Base-by-base conservation (phyloP, 306 rosid species). In the Ochetophila trinervis region DNA sequence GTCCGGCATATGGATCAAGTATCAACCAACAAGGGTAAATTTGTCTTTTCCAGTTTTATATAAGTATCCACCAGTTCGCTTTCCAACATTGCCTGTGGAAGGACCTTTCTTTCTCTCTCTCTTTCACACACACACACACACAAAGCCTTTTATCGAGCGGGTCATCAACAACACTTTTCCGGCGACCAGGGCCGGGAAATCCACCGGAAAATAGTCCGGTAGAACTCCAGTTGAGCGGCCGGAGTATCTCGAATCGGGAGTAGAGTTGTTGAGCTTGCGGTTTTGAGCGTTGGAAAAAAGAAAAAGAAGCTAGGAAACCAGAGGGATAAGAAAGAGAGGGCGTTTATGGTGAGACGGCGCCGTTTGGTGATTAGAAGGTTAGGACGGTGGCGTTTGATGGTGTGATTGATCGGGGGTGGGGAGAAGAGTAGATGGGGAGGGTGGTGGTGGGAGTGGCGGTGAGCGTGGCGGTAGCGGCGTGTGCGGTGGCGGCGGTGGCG, bases 401-500 rank as follows among this genome's bases (percentile, higher is more conserved):
- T 68, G 55, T 75, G 83, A 73, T 70, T 75, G 85, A 79, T 82
- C 76, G 76, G 67, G 21, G 48, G 71, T n/a, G 18, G 64, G 48
- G 23, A 16, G 78, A 37, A 70, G 22, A 34, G 24, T 22, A 60
- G 56, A 88, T 83, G 97, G 94, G 95, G 55, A 85, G 86, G 78
- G 84, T 75, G 83, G 84, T 67, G 35, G 66, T 78, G 12, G 97
- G 85, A 21, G 66, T 87, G 81, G 87, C 97, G 67, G 82, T 64
- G 61, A 66, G 78, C 23, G 91, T 85, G 37, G 97, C 96, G 58
- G 95, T 65, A 70, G 76, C 84, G 72, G 76, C 91, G 0, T 88
- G 91, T 50, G 85, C 88, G 47, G 85, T 91, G 65, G 96, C 97
- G 57, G 85, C 96, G 74, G 83, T 76, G 66, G 76, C 78, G 70